phyloP scores from a whole-genome alignment of 129 eudicot genomes.

The Pulicaria dysenterica region DNA sequence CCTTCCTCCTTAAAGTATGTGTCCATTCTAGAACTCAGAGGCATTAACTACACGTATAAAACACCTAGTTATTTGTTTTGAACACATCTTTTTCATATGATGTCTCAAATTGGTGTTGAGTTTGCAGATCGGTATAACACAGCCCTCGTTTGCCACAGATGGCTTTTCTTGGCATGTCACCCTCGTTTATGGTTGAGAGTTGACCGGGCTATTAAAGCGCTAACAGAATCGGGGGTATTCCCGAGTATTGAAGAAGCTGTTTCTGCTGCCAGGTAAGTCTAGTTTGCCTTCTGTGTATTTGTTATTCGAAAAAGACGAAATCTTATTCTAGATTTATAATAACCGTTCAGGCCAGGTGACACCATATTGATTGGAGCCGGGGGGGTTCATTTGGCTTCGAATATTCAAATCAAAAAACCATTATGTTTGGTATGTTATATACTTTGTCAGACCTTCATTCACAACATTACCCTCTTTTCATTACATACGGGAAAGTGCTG shows the following conservation, averaged over 20 bases:
- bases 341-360: slow-evolving; percentile 89
- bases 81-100: slow-evolving; percentile 17
- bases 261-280: slow-evolving; percentile 79
- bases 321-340: slow-evolving; percentile 15
- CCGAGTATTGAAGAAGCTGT: slow-evolving; percentile 91
- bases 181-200: slow-evolving; percentile 96
- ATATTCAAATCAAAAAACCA: slow-evolving; percentile 86
- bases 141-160: slow-evolving; percentile 99
- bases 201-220: slow-evolving; percentile 62
- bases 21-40: too few relatives aligned
- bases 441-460: not conserved
- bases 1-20: too few relatives aligned
- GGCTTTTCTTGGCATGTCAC: slow-evolving; percentile 96
- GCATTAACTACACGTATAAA: too few relatives aligned
- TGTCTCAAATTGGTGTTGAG: slow-evolving; percentile 60
- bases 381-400: slow-evolving; percentile 75
- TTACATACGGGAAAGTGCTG: not conserved
- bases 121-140: slow-evolving; percentile 99
- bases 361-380: slow-evolving; percentile 94
- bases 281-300: slow-evolving; percentile 5
- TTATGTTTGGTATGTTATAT: slow-evolving; percentile 77
- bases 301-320: not conserved
- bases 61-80: too few relatives aligned
- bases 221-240: slow-evolving; percentile 67
- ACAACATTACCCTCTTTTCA: not conserved